Evolutionary conservation across 352 stramenopile species (phyloP).

Genomic region (Phytophthora citrophthora): DNA sequence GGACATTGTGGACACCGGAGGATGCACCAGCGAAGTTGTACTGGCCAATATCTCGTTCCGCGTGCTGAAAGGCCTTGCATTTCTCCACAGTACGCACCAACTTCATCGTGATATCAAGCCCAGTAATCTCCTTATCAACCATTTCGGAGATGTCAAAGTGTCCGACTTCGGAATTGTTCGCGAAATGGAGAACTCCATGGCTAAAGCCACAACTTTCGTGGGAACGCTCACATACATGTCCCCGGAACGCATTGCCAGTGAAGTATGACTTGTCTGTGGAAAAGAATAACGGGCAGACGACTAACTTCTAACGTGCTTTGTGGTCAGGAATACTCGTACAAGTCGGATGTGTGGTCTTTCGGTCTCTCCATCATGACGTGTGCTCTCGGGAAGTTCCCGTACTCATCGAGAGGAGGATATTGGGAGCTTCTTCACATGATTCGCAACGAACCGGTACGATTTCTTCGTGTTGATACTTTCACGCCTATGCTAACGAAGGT

Average conservation of each 20-base stretch:
- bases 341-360: constrained; percentile 89
- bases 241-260: constrained; percentile 92
- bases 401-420: constrained; percentile 86
- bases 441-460: constrained; percentile 75
- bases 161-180: constrained; percentile 87
- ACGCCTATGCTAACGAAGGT: neutral
- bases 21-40: constrained; percentile 86
- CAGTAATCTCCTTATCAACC: constrained; percentile 94
- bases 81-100: constrained; percentile 90
- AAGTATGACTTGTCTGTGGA: constrained; percentile 35
- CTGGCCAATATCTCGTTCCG: constrained; percentile 90
- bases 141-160: constrained; percentile 91
- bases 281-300: too few relatives aligned
- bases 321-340: constrained; percentile 83
- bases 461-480: neutral
- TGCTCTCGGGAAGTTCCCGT: constrained; percentile 89
- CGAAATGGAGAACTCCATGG: constrained; percentile 87
- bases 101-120: constrained; percentile 96
- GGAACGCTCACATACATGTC: constrained; percentile 95
- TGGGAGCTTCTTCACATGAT: constrained; percentile 92
- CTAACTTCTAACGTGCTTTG: neutral
- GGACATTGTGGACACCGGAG: constrained; percentile 91
- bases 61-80: constrained; percentile 87
- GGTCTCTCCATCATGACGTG: constrained; percentile 91
- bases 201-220: constrained; percentile 91